Evolutionary conservation across 148 eudicot species (phyloP), one percentile per base, ranked within the genome.

Genomic region (Pouteria glomerata): DNA sequence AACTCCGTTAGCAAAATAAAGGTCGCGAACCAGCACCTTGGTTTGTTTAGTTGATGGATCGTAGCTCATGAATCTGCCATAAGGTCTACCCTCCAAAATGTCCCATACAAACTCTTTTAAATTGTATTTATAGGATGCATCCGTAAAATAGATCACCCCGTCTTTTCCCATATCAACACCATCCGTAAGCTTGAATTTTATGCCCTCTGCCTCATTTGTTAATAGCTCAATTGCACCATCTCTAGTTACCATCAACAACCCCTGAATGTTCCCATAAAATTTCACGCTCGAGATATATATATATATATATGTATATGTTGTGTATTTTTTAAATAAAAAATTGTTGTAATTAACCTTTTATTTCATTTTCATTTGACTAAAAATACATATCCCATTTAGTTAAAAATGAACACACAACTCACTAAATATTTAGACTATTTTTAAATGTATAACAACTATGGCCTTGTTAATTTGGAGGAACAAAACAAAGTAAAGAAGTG

Each of bases 1-100:
- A 33, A 94, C 89, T 10, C 97, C 97, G 57, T 94, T 94, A 1
- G 97, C 79, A 42, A 87, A 94, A 82, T 85, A 85, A 14, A 94
- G 84, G 60, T 88, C 83, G 16, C 65, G 66, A 13, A 86, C 79
- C 24, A 94, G 77, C 48, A 91, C 90, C 76, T 78, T 51, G 31
- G 97, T 91, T 18, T 80, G 57, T 8, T 66, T 72, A 18, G 93
- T 86, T 1, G 73, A 65, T 1, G 93, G 93, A 71, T 89, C 72
- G 47, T 85, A 94, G 82, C 96, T 89, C 65, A 94, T 39, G 8
- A 94, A 74, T 70, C 97, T 80, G 5, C 98, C 98, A 65, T 89
- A 7, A 0, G 98, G 97, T 35, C 86, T 74, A 30, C 82, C 81
- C 71, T 80, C 96, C 1, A 85, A 24, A 2, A 75, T 0, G 74